Evolutionary conservation across 1,284 basidiomycete genomes (phyloP), one percentile per base, ranked within the genome.

Genomic region (Heliocybe sulcata): DNA sequence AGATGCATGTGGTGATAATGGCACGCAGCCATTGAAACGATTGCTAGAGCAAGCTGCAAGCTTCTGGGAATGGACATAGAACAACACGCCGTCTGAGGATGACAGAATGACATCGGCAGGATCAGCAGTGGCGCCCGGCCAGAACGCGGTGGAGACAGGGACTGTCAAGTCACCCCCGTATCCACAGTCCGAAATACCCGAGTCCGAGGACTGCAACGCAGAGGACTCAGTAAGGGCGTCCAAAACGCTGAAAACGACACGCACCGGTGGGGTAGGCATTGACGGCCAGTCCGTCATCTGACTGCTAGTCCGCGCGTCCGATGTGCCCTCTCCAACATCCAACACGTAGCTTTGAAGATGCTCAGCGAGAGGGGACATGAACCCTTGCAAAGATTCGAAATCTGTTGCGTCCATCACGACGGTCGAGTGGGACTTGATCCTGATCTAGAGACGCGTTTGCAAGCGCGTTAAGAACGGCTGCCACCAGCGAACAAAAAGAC

Each of bases 31-130:
- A 48, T 74, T 73, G 65, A 87, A 86, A 10, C 61, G 65, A 58
- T 86, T 87, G 31, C 70, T 67, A 6, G 85, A 87, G 3, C 68
- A 70, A 2, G 64, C 62, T 35, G 82, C 69, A 31, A 87, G 71
- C 49, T 75, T 56, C 48, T 76, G 68, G 0, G 70, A 70, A 63
- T 86, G 82, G 12, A 82, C 79, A 60, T 84, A 85, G 72, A 87
- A 62, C 51, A 53, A 51, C 11, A 59, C 55, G 12, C 48, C 45
- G 49, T 62, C 59, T 9, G 56, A 48, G 8, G 57, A 55, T 4
- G 45, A 25, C 38, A 62, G n/a, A n/a, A 56, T 47, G 20, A 61
- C 42, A 45, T 58, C 58, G 0, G 61, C 56, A 35, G 51, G 33
- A 29, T 52, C 51, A 12, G 33, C 51, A 8, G 20, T 14, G 4